These are phyloP conservation scores for Elymus sibiricus DNA, from an alignment of 176 grass and related monocot genomes.

Conservation along the genomic window DNA sequence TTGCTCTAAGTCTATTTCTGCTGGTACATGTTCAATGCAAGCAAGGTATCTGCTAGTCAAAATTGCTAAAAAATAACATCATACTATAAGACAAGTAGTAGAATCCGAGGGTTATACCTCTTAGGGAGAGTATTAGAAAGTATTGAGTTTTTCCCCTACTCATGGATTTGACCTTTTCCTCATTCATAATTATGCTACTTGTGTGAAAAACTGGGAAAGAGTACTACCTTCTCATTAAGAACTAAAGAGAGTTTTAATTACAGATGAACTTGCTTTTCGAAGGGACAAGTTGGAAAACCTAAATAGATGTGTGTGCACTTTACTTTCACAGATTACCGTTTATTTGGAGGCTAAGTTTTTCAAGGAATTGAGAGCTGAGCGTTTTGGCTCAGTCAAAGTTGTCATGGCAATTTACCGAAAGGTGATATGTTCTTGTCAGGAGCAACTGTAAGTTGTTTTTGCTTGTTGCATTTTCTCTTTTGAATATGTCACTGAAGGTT, in stretches of 20 bases:
- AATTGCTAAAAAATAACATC: neutral
- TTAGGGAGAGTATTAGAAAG: neutral
- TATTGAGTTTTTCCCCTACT: neutral
- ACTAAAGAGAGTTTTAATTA: neutral
- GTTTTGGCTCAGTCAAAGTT: slow-evolving; percentile 87
- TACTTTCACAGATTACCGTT: slow-evolving; percentile 61
- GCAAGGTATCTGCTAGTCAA: neutral
- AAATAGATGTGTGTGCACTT: slow-evolving; percentile 14
- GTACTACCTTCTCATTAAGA: neutral
- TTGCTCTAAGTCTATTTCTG: neutral
- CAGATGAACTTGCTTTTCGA: neutral
- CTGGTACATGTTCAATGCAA: neutral
- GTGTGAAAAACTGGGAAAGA: neutral
- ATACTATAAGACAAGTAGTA: neutral
- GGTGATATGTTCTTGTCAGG: slow-evolving; percentile 93
- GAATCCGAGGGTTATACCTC: neutral
- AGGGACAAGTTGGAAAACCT: neutral
- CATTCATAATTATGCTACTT: neutral
- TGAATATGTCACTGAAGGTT: neutral
- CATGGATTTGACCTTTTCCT: neutral
- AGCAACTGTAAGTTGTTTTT: slow-evolving; percentile 87
- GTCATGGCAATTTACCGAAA: slow-evolving; percentile 86
- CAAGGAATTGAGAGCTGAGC: slow-evolving; percentile 88
- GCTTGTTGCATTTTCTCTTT: slow-evolving; percentile 26
- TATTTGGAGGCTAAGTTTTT: slow-evolving; percentile 91